These are phyloP conservation scores for Tetrapisispora iriomotensis DNA, from an alignment of 805 yeast genomes.

Conservation along the genomic window DNA sequence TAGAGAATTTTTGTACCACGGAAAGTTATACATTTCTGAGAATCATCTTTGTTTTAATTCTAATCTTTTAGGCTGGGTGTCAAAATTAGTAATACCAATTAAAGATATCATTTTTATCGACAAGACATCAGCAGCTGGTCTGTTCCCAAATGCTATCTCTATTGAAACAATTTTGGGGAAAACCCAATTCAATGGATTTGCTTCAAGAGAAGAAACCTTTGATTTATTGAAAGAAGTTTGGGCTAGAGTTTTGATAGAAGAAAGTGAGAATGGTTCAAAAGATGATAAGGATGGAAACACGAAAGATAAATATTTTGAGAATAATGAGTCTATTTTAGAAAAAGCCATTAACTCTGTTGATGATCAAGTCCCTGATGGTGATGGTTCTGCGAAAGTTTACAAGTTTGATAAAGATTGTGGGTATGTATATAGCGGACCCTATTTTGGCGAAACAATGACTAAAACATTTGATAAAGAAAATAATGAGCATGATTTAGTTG, in stretches of 20 bases:
- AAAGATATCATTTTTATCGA: slow-evolving; percentile 56
- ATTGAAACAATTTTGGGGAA: slow-evolving; percentile 55
- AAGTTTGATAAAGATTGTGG: slow-evolving; percentile 31
- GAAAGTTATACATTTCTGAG: slow-evolving; percentile 74
- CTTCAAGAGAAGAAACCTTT: slow-evolving; percentile 69
- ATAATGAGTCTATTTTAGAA: slow-evolving; percentile 19
- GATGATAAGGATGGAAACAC: neutral
- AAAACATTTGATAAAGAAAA: slow-evolving; percentile 36
- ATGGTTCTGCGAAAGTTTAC: slow-evolving; percentile 5
- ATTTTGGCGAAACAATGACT: slow-evolving; percentile 45
- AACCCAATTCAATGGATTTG: slow-evolving; percentile 79
- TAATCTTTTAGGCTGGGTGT: slow-evolving; percentile 73
- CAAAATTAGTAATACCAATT: slow-evolving; percentile 55
- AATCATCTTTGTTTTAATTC: slow-evolving; percentile 77
- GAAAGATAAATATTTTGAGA: neutral
- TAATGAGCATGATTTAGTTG: slow-evolving; percentile 45
- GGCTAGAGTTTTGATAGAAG: slow-evolving; percentile 30
- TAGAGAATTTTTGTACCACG: slow-evolving; percentile 79
- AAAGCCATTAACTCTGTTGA: slow-evolving; percentile 38
- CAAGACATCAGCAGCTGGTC: slow-evolving; percentile 74
- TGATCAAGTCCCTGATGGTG: slow-evolving; percentile 18
- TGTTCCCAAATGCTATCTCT: slow-evolving; percentile 72
- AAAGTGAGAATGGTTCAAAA: slow-evolving; percentile 1
- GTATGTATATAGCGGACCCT: slow-evolving; percentile 56
- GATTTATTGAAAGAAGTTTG: slow-evolving; percentile 60